Evolutionary conservation across 495 filamentous ascomycete species (phyloP), one percentile per base, ranked within the genome.

Genomic region (Xylaria telfairii): DNA sequence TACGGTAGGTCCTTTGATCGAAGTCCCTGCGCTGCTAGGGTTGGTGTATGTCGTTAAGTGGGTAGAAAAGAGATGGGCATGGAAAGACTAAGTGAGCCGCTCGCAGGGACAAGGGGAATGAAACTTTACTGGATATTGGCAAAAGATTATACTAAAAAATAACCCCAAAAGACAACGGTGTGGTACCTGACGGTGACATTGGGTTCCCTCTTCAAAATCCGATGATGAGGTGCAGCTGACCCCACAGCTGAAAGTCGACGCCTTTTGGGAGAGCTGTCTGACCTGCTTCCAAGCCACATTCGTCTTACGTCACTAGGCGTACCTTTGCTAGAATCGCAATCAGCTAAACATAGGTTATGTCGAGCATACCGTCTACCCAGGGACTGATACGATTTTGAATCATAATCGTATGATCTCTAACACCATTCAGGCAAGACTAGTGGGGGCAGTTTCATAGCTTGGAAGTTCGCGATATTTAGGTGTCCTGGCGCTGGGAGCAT

Each of bases 1-100:
- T 13, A 97, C 94, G 1, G 94, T 97, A 0, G 95, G 95, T 4
- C 95, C 95, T 15, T 78, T 98, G 74, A 92, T 98, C 71, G 95
- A 97, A 77, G 95, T 98, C 17, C 95, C 95, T 1, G 94, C 97
- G 17, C 74, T 97, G 73, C 74, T 98, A 62, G 89, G 83, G 1
- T 81, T 97, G 74, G 95, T 97, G 17, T 97, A 96, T 83, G 86
- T 91, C 8, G 87, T 93, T 19, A 90, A 85, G 76, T 89, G 80
- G 78, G 75, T 91, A 53, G 88, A 80, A 49, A 84, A 75, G 42
- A 85, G 84, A 73, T 80, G 83, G 80, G 75, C 71, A 10, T 93
- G 92, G 91, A 85, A 87, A 70, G 81, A 87, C 26, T 68, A 21
- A 63, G 44, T 64, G 21, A 63, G 57, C n/a, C 19, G 41, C 30